These are phyloP conservation scores for Dendrobium catenatum DNA, from an alignment of 106 monocot genomes.

Conservation along the genomic window DNA sequence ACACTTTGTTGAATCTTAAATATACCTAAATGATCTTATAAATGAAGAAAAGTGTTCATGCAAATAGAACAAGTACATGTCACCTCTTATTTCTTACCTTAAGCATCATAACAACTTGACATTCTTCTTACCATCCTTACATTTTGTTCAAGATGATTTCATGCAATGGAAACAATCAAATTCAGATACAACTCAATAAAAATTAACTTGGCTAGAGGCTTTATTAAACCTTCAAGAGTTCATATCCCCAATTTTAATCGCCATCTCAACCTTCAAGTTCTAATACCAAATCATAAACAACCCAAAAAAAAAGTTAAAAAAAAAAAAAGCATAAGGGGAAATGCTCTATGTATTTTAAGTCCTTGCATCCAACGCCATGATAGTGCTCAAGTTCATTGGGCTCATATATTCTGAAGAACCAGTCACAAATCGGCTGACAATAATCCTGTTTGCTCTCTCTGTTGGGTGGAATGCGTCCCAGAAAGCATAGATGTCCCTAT, in stretches of 20 bases:
- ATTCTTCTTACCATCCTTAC: not conserved
- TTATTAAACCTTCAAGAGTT: too few relatives aligned
- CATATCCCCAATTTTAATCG: too few relatives aligned
- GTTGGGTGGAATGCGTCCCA: constrained; percentile 79
- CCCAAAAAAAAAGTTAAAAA: not conserved
- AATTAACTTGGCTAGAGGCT: too few relatives aligned
- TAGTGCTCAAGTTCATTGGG: constrained; percentile 71
- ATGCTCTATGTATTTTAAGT: constrained; percentile 2
- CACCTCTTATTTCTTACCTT: too few relatives aligned
- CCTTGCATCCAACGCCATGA: constrained; percentile 50
- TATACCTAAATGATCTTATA: too few relatives aligned
- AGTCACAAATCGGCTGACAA: constrained; percentile 51
- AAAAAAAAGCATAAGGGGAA: not conserved
- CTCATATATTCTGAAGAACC: constrained; percentile 42
- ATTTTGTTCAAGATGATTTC: not conserved
- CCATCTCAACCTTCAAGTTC: too few relatives aligned
- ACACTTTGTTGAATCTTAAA: too few relatives aligned
- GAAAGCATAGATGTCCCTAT: constrained; percentile 46
- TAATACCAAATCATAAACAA: not conserved
- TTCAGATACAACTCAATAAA: not conserved
- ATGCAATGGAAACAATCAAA: not conserved
- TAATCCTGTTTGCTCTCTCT: constrained; percentile 63
- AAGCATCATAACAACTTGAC: too few relatives aligned
- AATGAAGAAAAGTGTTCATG: too few relatives aligned
- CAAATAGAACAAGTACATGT: too few relatives aligned